Evolutionary conservation across 306 rosid genomes (phyloP).

Genomic region (Luffa aegyptiaca): DNA sequence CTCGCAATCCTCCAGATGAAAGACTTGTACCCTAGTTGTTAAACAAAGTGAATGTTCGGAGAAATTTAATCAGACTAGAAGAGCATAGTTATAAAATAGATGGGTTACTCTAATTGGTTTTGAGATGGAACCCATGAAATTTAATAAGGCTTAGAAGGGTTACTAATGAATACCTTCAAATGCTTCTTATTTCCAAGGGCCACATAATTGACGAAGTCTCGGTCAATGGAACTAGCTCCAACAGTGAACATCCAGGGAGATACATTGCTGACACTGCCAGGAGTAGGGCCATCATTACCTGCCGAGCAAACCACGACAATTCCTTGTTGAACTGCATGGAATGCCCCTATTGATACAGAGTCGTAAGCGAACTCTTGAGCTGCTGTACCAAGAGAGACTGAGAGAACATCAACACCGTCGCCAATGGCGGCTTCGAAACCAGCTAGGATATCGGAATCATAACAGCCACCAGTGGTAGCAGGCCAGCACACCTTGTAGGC

Average conservation of each 20-base stretch:
- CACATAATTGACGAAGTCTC: not conserved
- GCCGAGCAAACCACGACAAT: not conserved
- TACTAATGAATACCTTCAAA: not conserved
- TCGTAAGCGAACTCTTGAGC: not conserved
- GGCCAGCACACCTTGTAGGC: constrained; percentile 5
- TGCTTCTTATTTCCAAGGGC: not conserved
- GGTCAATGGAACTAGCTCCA: not conserved
- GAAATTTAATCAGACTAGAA: no score
- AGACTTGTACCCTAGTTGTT: not conserved
- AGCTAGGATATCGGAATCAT: not conserved
- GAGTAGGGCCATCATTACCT: not conserved
- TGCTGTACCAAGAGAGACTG: not conserved
- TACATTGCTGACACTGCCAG: not conserved
- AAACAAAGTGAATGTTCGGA: no score
- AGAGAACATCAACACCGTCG: not conserved
- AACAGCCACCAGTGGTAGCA: not conserved
- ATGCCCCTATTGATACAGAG: not conserved
- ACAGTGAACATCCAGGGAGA: not conserved
- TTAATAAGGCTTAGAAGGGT: not conserved
- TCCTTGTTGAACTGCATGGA: constrained; percentile 1
- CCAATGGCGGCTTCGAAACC: not conserved
- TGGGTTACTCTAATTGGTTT: no score
- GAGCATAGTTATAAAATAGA: no score
- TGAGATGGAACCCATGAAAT: no score
- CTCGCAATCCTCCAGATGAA: not conserved